These are phyloP conservation scores for Alternaria ethzedia DNA, from an alignment of 2,329 filamentous ascomycete species.

Conservation along the genomic window DNA sequence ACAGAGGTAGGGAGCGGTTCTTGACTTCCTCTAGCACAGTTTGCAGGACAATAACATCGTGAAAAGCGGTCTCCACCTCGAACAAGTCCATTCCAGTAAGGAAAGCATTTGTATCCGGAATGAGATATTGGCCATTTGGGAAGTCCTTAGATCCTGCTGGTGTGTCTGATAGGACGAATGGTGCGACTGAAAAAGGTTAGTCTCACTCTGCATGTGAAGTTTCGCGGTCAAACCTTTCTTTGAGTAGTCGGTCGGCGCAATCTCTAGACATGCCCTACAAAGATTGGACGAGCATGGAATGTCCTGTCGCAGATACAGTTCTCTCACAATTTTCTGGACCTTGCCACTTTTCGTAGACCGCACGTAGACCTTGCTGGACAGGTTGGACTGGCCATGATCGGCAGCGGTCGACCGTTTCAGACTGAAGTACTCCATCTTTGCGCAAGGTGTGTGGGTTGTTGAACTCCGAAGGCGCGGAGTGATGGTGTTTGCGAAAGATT, in stretches of 20 bases:
- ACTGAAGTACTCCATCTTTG: constrained; percentile 54
- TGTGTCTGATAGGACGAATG: constrained; percentile 87
- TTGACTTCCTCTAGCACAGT: constrained; percentile 96
- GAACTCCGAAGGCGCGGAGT: constrained; percentile 10
- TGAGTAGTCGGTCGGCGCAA: constrained; percentile 78
- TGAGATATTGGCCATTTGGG: constrained; percentile 87
- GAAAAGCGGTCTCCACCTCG: constrained; percentile 88
- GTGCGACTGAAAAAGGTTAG: constrained; percentile 63
- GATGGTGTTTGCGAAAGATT: constrained; percentile 30
- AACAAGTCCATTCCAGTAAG: constrained; percentile 97
- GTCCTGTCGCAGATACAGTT: constrained; percentile 93
- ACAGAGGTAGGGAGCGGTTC: constrained; percentile 90
- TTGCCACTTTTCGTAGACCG: constrained; percentile 94
- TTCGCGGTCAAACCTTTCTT: constrained; percentile 66
- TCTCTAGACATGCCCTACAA: constrained; percentile 76
- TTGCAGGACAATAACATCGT: constrained; percentile 95
- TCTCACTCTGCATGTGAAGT: constrained; percentile 13
- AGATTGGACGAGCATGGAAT: constrained; percentile 96
- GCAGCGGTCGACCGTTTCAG: constrained; percentile 63
- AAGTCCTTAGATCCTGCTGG: constrained; percentile 84
- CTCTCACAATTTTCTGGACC: constrained; percentile 97
- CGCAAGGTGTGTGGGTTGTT: constrained; percentile 5
- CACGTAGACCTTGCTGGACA: constrained; percentile 95
- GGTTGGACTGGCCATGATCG: constrained; percentile 69
- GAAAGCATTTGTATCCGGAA: constrained; percentile 95